Evolutionary conservation across 2,329 filamentous ascomycete species (phyloP).

Genomic region (Ophiostoma sp.): DNA sequence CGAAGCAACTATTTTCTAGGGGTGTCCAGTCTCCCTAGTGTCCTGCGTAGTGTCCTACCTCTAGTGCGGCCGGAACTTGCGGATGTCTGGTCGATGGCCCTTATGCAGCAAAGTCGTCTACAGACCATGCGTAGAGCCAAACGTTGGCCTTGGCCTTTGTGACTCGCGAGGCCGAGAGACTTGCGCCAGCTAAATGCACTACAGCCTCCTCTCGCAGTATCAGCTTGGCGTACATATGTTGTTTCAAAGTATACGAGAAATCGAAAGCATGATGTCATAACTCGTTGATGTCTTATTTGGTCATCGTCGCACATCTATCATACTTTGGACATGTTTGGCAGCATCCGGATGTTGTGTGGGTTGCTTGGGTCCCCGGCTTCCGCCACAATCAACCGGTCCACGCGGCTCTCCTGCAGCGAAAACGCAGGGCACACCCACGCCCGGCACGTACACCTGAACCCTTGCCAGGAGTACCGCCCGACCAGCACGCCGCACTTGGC

Average conservation of each 20-base stretch:
- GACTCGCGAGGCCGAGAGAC: not conserved
- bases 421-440: slow-evolving; percentile 90
- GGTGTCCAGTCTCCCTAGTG: no score
- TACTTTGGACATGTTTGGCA: slow-evolving; percentile 37
- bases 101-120: not conserved
- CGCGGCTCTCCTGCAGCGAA: slow-evolving; percentile 72
- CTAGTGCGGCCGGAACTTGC: not conserved
- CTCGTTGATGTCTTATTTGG: not conserved
- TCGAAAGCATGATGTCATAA: not conserved
- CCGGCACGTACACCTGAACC: slow-evolving; percentile 84
- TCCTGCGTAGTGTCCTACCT: not conserved
- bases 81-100: not conserved
- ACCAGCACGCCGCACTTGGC: slow-evolving; percentile 72
- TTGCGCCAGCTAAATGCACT: not conserved
- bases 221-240: not conserved
- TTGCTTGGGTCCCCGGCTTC: not conserved
- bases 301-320: not conserved
- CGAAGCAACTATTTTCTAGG: not conserved
- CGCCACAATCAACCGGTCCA: slow-evolving; percentile 58
- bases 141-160: not conserved
- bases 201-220: not conserved
- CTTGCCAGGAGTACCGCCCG: slow-evolving; percentile 94
- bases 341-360: slow-evolving; percentile 44
- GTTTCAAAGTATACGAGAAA: not conserved
- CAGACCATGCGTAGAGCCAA: not conserved